Conservation (phyloP, 768 basidiomycete species). For the Boletus subcaerulescens region DNA sequence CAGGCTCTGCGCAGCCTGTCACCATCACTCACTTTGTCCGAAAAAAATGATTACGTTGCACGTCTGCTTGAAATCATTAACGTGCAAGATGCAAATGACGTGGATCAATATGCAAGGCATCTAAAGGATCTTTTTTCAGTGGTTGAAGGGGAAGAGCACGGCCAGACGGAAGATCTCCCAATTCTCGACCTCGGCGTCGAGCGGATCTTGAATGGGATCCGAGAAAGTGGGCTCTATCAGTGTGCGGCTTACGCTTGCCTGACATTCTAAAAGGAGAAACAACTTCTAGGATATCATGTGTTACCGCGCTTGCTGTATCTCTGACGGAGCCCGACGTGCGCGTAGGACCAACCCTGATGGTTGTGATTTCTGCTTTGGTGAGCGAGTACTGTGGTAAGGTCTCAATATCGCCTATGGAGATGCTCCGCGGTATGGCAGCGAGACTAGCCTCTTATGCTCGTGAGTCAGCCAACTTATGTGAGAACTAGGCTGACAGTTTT, state of each 20-base stretch:
- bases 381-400: constrained; percentile 55
- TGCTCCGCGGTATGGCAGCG: constrained; percentile 45
- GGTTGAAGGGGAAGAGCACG: constrained; percentile 34
- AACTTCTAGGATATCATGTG: constrained; percentile 42
- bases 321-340: constrained; percentile 37
- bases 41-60: constrained; percentile 40
- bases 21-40: constrained; percentile 29
- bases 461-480: constrained; percentile 33
- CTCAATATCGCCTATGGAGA: constrained; percentile 46
- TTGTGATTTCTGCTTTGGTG: constrained; percentile 67
- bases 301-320: constrained; percentile 44
- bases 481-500: not conserved
- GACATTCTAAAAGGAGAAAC: constrained; percentile 34
- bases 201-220: constrained; percentile 47
- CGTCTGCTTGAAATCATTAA: constrained; percentile 58
- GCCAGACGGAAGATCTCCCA: constrained; percentile 28
- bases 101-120: constrained; percentile 55
- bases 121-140: constrained; percentile 41
- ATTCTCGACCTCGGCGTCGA: constrained; percentile 61
- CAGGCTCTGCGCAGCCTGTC: constrained; percentile 41
- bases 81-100: constrained; percentile 45
- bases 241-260: constrained; percentile 5
- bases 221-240: constrained; percentile 41
- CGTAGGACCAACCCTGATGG: constrained; percentile 58
- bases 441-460: constrained; percentile 42